Evolutionary conservation across 2,329 filamentous ascomycete species (phyloP).

Genomic region (Byssoonygena ceratinophila): DNA sequence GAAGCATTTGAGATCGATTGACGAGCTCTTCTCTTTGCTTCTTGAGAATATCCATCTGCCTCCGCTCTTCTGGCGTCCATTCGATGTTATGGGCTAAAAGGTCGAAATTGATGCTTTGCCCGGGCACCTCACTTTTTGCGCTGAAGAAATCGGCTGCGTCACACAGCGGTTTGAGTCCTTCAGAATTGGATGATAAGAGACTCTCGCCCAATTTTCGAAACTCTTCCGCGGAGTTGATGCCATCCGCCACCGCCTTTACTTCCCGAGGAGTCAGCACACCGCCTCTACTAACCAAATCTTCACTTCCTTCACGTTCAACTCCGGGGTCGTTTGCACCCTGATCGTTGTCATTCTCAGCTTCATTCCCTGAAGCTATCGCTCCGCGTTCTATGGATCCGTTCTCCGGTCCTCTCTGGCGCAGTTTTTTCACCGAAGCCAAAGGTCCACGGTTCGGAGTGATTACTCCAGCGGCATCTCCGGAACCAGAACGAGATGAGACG

Average conservation of each 20-base stretch:
- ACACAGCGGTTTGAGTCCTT: constrained; percentile 15
- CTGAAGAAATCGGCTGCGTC: not conserved
- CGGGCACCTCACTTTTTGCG: not conserved
- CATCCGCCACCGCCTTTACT: constrained; percentile 33
- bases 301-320: constrained; percentile 17
- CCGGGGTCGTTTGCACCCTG: constrained; percentile 21
- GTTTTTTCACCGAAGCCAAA: constrained; percentile 13
- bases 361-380: constrained; percentile 16
- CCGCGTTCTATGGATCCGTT: constrained; percentile 6
- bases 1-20: constrained; percentile 32
- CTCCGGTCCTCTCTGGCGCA: constrained; percentile 15
- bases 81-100: constrained; percentile 13
- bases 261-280: constrained; percentile 35
- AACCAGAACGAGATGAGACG: constrained; percentile 14
- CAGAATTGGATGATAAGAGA: constrained; percentile 27
- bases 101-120: constrained; percentile 10
- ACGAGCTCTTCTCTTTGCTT: constrained; percentile 15
- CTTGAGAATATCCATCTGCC: constrained; percentile 14
- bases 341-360: constrained; percentile 20
- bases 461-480: not conserved
- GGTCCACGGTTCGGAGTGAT: not conserved
- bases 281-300: constrained; percentile 26
- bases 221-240: constrained; percentile 30
- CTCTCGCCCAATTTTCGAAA: constrained; percentile 35
- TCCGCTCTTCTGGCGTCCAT: constrained; percentile 18